phyloP scores from a whole-genome alignment of 2,329 filamentous ascomycete species.

The Aspergillus sp. region DNA sequence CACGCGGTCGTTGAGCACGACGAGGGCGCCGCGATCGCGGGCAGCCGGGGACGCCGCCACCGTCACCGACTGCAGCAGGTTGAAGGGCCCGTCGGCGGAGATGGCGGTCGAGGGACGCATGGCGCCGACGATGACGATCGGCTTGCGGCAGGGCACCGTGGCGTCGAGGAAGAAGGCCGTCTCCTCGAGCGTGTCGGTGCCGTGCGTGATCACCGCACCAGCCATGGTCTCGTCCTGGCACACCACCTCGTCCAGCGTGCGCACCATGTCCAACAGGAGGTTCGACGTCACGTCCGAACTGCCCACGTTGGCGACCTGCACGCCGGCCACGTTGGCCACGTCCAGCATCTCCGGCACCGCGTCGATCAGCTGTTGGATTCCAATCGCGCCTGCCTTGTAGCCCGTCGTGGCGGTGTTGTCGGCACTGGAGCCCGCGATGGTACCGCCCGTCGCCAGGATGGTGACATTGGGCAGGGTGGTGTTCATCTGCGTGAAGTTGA shows the following conservation, averaged over 20 bases:
- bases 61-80: slow-evolving; percentile 59
- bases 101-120: slow-evolving; percentile 64
- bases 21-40: slow-evolving; percentile 54
- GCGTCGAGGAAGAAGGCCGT: slow-evolving; percentile 62
- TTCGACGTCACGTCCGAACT: slow-evolving; percentile 23
- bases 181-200: slow-evolving; percentile 65
- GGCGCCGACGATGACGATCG: slow-evolving; percentile 59
- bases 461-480: slow-evolving; percentile 24
- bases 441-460: slow-evolving; percentile 24
- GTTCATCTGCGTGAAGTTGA: slow-evolving; percentile 27
- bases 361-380: slow-evolving; percentile 23
- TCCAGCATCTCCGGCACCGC: slow-evolving; percentile 24
- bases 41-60: slow-evolving; percentile 51
- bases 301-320: slow-evolving; percentile 27
- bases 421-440: slow-evolving; percentile 23
- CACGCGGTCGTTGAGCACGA: slow-evolving; percentile 63
- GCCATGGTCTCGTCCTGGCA: slow-evolving; percentile 23
- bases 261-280: slow-evolving; percentile 21
- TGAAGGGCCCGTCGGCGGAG: slow-evolving; percentile 62
- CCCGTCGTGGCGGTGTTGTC: slow-evolving; percentile 26
- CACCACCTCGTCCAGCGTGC: slow-evolving; percentile 18
- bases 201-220: slow-evolving; percentile 53
- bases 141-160: slow-evolving; percentile 56
- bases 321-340: slow-evolving; percentile 25
- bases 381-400: slow-evolving; percentile 22